Evolutionary conservation across 2,329 filamentous ascomycete species (phyloP).

Genomic region (Lachnum nothofagi): DNA sequence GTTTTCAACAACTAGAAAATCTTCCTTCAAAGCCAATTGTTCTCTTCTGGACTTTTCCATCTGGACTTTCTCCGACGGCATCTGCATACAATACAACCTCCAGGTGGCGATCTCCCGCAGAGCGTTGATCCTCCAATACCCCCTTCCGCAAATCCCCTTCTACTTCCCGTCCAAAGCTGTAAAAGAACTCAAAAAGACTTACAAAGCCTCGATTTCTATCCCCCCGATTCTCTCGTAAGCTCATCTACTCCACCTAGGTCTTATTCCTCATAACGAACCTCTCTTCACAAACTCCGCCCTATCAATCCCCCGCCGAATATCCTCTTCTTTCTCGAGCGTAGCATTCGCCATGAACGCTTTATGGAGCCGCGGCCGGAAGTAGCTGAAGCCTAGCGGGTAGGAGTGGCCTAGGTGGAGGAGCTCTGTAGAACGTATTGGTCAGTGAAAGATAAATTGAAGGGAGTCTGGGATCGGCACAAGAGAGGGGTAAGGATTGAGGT

Average conservation of each 20-base stretch:
- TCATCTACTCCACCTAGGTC: not conserved
- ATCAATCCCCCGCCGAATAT: slow-evolving; percentile 71
- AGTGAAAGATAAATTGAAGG: not conserved
- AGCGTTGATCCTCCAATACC: not conserved
- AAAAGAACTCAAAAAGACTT: slow-evolving; percentile 40
- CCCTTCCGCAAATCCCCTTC: too few relatives aligned
- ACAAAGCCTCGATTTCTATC: slow-evolving; percentile 86
- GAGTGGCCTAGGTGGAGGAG: slow-evolving; percentile 78
- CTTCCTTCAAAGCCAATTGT: too few relatives aligned
- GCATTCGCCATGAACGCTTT: slow-evolving; percentile 77
- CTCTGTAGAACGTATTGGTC: slow-evolving; percentile 47
- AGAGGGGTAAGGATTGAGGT: not conserved
- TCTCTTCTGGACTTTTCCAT: too few relatives aligned
- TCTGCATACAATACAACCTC: not conserved
- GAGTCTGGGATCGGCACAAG: not conserved
- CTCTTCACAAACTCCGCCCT: slow-evolving; percentile 87
- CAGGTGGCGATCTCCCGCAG: not conserved
- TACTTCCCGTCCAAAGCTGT: not conserved
- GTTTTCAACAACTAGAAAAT: too few relatives aligned
- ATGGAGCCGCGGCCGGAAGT: slow-evolving; percentile 77
- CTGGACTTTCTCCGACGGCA: too few relatives aligned
- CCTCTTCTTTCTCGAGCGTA: slow-evolving; percentile 61
- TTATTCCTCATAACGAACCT: slow-evolving; percentile 45
- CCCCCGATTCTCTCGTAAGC: not conserved
- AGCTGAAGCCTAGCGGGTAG: slow-evolving; percentile 79